These are phyloP conservation scores for Fragilaria crotonensis DNA, from an alignment of 108 stramenopile species.

Conservation along the genomic window DNA sequence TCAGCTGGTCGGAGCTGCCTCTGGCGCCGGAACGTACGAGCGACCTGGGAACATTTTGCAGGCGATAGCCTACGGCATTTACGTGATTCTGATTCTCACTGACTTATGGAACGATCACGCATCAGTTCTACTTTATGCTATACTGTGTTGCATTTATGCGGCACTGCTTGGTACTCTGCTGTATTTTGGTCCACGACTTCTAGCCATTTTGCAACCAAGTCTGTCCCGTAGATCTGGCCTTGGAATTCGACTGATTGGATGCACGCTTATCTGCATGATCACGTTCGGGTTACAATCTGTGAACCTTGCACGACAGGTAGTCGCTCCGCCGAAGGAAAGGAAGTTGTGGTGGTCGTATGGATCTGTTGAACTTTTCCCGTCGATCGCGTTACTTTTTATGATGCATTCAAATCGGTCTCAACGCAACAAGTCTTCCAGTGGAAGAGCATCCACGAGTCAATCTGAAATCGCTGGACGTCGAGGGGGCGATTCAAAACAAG, in stretches of 20 bases:
- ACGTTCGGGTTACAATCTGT: constrained; percentile 30
- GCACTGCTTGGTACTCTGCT: constrained; percentile 32
- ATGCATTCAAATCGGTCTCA: constrained; percentile 11
- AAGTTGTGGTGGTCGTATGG: constrained; percentile 49
- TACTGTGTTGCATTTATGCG: constrained; percentile 42
- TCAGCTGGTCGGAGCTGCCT: constrained; percentile 40
- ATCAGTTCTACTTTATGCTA: constrained; percentile 30
- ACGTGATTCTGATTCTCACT: constrained; percentile 19
- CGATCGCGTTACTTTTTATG: constrained; percentile 28
- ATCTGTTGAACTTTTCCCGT: constrained; percentile 30
- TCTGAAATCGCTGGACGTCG: background rate
- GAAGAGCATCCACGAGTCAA: no score
- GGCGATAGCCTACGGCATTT: constrained; percentile 25
- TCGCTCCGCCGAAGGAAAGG: constrained; percentile 18
- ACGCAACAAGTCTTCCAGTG: no score
- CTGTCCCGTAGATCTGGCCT: constrained; percentile 14
- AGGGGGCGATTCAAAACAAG: background rate
- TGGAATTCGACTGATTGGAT: constrained; percentile 28
- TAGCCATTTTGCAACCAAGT: constrained; percentile 23
- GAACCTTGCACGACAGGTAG: constrained; percentile 23
- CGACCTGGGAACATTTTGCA: constrained; percentile 18
- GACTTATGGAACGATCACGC: constrained; percentile 26
- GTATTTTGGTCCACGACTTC: constrained; percentile 32
- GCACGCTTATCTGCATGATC: constrained; percentile 25
- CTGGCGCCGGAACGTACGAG: constrained; percentile 16